Percentiles rank a stretch among this genome's conserved stretches.
Conservation (phyloP, 768 basidiomycete genomes). For the Panaeolus cyanescens region DNA sequence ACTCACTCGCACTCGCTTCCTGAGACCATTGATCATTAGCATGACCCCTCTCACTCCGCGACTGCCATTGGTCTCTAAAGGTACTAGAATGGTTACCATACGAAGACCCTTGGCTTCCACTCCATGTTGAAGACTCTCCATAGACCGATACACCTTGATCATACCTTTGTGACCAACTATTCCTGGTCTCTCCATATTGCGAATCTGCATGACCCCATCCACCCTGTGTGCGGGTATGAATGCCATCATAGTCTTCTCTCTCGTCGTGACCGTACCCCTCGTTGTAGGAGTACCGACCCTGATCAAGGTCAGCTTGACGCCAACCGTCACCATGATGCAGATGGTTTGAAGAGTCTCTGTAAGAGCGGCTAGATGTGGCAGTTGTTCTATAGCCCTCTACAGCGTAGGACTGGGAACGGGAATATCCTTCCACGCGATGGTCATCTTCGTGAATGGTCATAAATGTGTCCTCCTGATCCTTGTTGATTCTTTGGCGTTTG, state of each 20-base stretch:
- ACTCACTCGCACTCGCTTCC: background rate
- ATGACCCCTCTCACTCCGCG: conserved; percentile 22
- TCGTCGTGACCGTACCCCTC: conserved; percentile 54
- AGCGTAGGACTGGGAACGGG: conserved; percentile 49
- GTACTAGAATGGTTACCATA: conserved; percentile 15
- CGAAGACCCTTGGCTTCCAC: conserved; percentile 8
- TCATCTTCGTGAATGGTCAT: conserved; percentile 54
- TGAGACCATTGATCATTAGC: conserved; percentile 34
- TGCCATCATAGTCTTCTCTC: conserved; percentile 49
- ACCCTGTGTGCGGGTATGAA: conserved; percentile 45
- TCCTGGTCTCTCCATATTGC: conserved; percentile 41
- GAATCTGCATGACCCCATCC: conserved; percentile 46
- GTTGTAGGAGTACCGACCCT: conserved; percentile 46
- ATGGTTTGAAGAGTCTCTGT: conserved; percentile 55
- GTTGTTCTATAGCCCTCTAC: conserved; percentile 51
- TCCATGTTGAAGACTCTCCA: conserved; percentile 47
- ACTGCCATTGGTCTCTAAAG: conserved; percentile 33
- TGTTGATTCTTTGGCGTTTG: conserved; percentile 55
- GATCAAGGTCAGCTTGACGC: conserved; percentile 46
- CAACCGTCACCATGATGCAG: conserved; percentile 55
- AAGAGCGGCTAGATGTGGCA: conserved; percentile 43
- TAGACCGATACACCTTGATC: conserved; percentile 46
- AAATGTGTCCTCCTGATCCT: conserved; percentile 50
- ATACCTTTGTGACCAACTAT: conserved; percentile 53
- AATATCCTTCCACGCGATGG: conserved; percentile 51